Percentiles rank a stretch among this genome's conserved stretches.
Evolutionary conservation across 805 yeast species (phyloP).

Genomic region (Candida nonsorbophila): DNA sequence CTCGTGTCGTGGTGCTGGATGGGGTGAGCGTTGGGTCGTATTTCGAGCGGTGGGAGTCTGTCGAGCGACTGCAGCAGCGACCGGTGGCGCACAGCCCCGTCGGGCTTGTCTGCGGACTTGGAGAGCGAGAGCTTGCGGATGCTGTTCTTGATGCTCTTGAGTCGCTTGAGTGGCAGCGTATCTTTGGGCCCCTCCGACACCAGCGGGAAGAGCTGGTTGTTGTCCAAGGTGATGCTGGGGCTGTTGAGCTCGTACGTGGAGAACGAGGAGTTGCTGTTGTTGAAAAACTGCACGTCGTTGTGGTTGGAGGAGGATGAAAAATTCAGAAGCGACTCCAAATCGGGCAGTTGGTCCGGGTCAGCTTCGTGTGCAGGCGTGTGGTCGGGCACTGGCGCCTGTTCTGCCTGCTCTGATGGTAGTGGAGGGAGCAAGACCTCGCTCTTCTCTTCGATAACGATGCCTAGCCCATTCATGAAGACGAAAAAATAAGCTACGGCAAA

Average conservation of each 20-base stretch:
- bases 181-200: constrained; percentile 6
- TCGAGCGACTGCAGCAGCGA: background rate
- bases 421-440: constrained; percentile 23
- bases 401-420: constrained; percentile 17
- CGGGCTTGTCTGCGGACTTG: constrained; percentile 8
- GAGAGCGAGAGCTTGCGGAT: constrained; percentile 31
- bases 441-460: constrained; percentile 25
- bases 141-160: constrained; percentile 33
- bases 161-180: constrained; percentile 26
- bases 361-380: background rate
- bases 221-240: constrained; percentile 16
- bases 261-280: constrained; percentile 7
- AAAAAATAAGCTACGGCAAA: background rate
- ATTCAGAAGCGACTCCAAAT: background rate
- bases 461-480: constrained; percentile 18
- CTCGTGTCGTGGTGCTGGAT: constrained; percentile 9
- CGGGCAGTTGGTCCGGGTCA: background rate
- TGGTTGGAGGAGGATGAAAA: background rate
- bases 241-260: constrained; percentile 21
- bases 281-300: constrained; percentile 3
- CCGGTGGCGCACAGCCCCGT: background rate
- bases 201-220: constrained; percentile 10
- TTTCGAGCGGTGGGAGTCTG: too few species aligned
- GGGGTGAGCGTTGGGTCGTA: too few species aligned
- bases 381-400: constrained; percentile 1